Conservation (phyloP, 371 early-diverging fungal genomes). For the Mortierella sp. region DNA sequence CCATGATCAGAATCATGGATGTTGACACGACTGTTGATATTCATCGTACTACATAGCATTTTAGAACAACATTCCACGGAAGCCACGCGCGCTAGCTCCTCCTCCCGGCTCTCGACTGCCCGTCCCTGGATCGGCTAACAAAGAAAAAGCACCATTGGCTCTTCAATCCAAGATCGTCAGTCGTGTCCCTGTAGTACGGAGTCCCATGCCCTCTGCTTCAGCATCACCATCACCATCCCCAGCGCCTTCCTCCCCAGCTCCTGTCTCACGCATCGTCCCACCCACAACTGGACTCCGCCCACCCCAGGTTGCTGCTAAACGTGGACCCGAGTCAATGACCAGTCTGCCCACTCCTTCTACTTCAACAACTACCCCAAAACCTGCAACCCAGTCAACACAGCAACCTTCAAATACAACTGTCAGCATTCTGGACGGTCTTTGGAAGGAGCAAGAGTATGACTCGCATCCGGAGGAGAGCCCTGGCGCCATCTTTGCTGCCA, state of each 20-base stretch:
- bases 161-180: slow-evolving; percentile 24
- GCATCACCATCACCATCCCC: slow-evolving; percentile 7
- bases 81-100: slow-evolving; percentile 41
- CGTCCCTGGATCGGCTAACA: slow-evolving; percentile 31
- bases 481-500: slow-evolving; percentile 34
- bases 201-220: background rate
- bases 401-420: slow-evolving; percentile 15
- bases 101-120: slow-evolving; percentile 49
- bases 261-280: slow-evolving; percentile 2
- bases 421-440: slow-evolving; percentile 49
- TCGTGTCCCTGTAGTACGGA: slow-evolving; percentile 15
- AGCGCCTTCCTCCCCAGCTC: background rate
- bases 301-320: slow-evolving; percentile 26
- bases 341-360: background rate
- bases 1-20: background rate
- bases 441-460: slow-evolving; percentile 36
- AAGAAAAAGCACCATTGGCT: slow-evolving; percentile 25
- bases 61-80: slow-evolving; percentile 55
- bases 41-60: background rate
- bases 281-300: slow-evolving; percentile 25
- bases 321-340: slow-evolving; percentile 1
- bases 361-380: background rate
- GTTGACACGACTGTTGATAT: background rate
- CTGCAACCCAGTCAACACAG: background rate
- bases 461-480: slow-evolving; percentile 38